A percentile compares a stretch with the other conserved stretches of the same genome.
Evolutionary conservation across 768 basidiomycete genomes (phyloP).

Genomic region (Ephemerocybe angulata): DNA sequence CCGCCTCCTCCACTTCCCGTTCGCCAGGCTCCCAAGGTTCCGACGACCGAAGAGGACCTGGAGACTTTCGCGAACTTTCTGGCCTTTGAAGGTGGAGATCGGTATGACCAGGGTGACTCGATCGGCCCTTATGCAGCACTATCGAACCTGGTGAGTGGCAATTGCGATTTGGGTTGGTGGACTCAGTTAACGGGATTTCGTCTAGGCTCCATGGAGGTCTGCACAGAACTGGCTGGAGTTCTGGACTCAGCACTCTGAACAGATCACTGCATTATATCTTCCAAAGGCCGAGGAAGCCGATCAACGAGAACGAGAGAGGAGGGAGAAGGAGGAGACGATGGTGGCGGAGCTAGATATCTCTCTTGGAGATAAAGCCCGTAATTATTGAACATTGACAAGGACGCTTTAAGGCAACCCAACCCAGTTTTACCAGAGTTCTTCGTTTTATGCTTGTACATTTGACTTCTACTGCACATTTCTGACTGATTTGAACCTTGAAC

Average conservation of each 20-base stretch:
- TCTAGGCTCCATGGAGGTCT: constrained; percentile 39
- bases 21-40: neutral
- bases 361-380: neutral
- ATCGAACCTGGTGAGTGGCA: neutral
- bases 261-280: constrained; percentile 39
- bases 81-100: constrained; percentile 40
- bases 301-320: neutral
- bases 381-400: no score
- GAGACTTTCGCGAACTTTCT: constrained; percentile 53
- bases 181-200: no score
- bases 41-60: constrained; percentile 40
- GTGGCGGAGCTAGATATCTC: neutral
- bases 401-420: no score
- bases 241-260: constrained; percentile 40
- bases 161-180: no score
- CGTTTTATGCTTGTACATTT: no score
- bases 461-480: no score
- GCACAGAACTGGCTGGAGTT: constrained; percentile 48
- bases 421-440: no score
- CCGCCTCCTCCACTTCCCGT: neutral
- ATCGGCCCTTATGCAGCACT: neutral
- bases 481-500: no score
- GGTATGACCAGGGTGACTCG: neutral
- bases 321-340: neutral
- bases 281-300: neutral